phyloP scores from a whole-genome alignment of 2,329 filamentous ascomycete species.

The Ceratocystis alfenasii region DNA sequence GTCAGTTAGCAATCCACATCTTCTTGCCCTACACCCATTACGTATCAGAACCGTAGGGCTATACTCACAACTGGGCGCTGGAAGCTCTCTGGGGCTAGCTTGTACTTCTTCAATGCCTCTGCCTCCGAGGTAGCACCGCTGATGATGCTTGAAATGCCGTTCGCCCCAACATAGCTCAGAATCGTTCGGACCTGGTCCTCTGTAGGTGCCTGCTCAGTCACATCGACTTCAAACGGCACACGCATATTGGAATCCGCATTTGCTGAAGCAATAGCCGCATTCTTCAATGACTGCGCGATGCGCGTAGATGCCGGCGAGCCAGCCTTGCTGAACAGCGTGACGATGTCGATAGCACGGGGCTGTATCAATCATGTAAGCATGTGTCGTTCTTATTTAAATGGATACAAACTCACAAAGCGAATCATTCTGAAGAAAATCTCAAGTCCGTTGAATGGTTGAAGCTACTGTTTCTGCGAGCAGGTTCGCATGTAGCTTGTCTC shows the following conservation, averaged over 20 bases:
- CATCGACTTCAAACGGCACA: slow-evolving; percentile 72
- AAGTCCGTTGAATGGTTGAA: neutral
- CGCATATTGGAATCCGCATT: slow-evolving; percentile 30
- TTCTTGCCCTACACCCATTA: neutral
- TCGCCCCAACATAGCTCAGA: slow-evolving; percentile 62
- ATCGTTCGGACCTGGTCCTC: slow-evolving; percentile 72
- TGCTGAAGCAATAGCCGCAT: slow-evolving; percentile 47
- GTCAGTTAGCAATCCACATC: slow-evolving; percentile 18
- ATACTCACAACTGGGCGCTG: slow-evolving; percentile 61
- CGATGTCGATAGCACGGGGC: slow-evolving; percentile 74
- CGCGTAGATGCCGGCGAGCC: slow-evolving; percentile 58
- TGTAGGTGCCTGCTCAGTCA: slow-evolving; percentile 71
- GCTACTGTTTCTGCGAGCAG: neutral
- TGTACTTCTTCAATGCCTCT: slow-evolving; percentile 71
- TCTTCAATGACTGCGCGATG: slow-evolving; percentile 61
- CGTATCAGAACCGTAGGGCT: neutral
- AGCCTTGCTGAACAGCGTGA: slow-evolving; percentile 92
- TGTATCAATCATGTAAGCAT: slow-evolving; percentile 28
- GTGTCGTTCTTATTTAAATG: neutral
- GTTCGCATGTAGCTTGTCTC: neutral
- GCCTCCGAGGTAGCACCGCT: slow-evolving; percentile 59
- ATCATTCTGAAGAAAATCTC: slow-evolving; percentile 32
- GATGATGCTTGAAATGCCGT: slow-evolving; percentile 51
- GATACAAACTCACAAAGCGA: slow-evolving; percentile 33
- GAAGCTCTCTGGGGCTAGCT: slow-evolving; percentile 56